phyloP scores from a whole-genome alignment of 2,329 filamentous ascomycete species.

The Fusarium aywerte region DNA sequence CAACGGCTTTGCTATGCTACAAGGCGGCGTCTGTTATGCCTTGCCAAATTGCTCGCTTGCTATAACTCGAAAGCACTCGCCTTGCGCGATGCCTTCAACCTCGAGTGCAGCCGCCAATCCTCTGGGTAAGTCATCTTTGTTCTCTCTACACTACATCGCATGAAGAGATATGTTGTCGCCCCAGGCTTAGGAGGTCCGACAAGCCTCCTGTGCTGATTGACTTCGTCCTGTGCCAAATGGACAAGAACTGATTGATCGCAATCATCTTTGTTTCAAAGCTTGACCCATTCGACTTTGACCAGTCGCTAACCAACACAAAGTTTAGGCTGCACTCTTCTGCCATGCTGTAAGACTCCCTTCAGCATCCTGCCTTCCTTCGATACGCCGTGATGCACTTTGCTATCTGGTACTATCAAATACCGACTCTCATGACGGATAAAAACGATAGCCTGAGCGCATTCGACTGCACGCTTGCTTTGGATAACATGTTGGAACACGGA shows the following conservation, averaged over 20 bases:
- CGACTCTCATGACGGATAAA: slow-evolving; percentile 56
- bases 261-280: slow-evolving; percentile 21
- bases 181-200: slow-evolving; percentile 61
- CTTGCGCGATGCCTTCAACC: slow-evolving; percentile 7
- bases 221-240: slow-evolving; percentile 68
- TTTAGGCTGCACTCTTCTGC: slow-evolving; percentile 6
- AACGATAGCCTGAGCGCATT: slow-evolving; percentile 48
- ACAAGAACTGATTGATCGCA: slow-evolving; percentile 57
- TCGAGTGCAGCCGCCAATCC: slow-evolving; percentile 4
- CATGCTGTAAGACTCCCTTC: slow-evolving; percentile 26
- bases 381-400: slow-evolving; percentile 52
- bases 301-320: slow-evolving; percentile 41
- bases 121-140: slow-evolving; percentile 34
- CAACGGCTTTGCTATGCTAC: background rate
- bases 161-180: slow-evolving; percentile 63
- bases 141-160: slow-evolving; percentile 37
- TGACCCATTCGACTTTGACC: background rate
- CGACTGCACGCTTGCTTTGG: slow-evolving; percentile 6
- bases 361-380: slow-evolving; percentile 9
- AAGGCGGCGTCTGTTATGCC: background rate
- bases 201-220: slow-evolving; percentile 61
- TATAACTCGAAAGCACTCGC: slow-evolving; percentile 5
- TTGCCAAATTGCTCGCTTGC: slow-evolving; percentile 8
- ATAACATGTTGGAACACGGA: slow-evolving; percentile 4
- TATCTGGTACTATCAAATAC: slow-evolving; percentile 61